Percentiles rank a stretch among this genome's conserved stretches.
Evolutionary conservation across 305 asterid species (phyloP).

Genomic region (Stenogyne calaminthoides): DNA sequence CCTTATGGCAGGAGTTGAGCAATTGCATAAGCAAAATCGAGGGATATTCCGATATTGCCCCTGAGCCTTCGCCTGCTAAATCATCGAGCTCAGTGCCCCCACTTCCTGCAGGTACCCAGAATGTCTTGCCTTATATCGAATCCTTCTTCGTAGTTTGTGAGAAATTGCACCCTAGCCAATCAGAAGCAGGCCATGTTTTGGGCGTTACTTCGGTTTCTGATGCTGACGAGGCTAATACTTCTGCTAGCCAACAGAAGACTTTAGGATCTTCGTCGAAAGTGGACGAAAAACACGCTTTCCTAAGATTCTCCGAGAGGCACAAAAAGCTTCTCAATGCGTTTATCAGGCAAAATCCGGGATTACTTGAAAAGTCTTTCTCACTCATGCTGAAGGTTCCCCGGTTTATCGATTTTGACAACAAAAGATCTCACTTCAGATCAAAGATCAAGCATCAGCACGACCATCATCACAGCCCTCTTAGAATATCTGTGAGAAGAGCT

Average conservation of each 20-base stretch:
- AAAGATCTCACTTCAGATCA: conserved; percentile 91
- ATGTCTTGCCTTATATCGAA: conserved; percentile 88
- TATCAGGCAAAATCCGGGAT: conserved; percentile 92
- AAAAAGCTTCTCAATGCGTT: conserved; percentile 91
- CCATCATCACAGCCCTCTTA: conserved; percentile 89
- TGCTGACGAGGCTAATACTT: conserved; percentile 66
- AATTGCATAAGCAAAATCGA: conserved; percentile 89
- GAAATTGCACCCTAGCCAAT: conserved; percentile 83
- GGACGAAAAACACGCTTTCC: conserved; percentile 88
- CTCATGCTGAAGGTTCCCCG: conserved; percentile 98
- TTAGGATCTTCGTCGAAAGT: conserved; percentile 54
- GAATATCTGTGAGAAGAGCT: conserved; percentile 95
- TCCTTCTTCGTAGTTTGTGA: conserved; percentile 94
- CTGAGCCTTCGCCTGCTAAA: conserved; percentile 64
- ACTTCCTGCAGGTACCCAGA: conserved; percentile 95
- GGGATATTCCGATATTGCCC: conserved; percentile 69
- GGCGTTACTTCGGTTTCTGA: conserved; percentile 59
- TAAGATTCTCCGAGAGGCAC: conserved; percentile 89
- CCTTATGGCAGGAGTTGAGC: conserved; percentile 95
- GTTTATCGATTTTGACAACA: conserved; percentile 93
- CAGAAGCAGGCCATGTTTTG: conserved; percentile 55
- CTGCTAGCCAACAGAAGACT: conserved; percentile 61
- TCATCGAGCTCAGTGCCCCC: conserved; percentile 73
- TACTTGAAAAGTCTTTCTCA: conserved; percentile 92
- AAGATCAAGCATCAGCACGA: conserved; percentile 96